Conservation (phyloP, 495 filamentous ascomycete genomes). For the Penicillium cosmopolitanum region DNA sequence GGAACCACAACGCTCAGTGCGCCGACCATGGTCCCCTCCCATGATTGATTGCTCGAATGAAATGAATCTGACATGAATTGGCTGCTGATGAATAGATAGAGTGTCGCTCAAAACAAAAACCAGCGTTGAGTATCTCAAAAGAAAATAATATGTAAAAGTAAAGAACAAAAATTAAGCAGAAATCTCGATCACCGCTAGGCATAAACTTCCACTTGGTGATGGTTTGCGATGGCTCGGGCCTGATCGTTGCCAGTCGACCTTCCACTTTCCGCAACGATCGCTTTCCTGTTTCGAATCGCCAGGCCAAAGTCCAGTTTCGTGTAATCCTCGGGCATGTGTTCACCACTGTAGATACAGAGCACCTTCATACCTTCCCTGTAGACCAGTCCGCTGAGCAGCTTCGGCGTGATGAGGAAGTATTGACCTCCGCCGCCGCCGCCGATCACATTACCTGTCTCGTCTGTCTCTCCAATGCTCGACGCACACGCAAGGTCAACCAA, state of each 20-base stretch:
- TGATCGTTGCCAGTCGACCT: slow-evolving; percentile 19
- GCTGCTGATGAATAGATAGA: not conserved
- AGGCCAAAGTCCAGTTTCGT: slow-evolving; percentile 34
- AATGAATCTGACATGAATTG: not conserved
- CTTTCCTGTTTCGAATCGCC: slow-evolving; percentile 38
- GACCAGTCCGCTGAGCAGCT: slow-evolving; percentile 79
- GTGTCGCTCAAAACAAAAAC: slow-evolving; percentile 17
- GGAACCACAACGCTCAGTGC: not conserved
- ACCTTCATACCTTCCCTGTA: slow-evolving; percentile 92
- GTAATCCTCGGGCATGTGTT: slow-evolving; percentile 74
- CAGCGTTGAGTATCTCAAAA: slow-evolving; percentile 2
- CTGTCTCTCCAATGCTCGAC: slow-evolving; percentile 19
- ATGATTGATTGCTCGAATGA: not conserved
- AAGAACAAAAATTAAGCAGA: slow-evolving; percentile 2
- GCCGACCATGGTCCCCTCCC: not conserved
- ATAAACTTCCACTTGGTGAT: slow-evolving; percentile 26
- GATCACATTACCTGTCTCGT: slow-evolving; percentile 27
- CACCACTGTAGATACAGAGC: slow-evolving; percentile 90
- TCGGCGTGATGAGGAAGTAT: slow-evolving; percentile 99
- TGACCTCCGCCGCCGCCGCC: slow-evolving; percentile 48
- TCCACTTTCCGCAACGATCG: slow-evolving; percentile 18
- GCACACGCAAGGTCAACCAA: slow-evolving; percentile 92
- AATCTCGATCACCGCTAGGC: slow-evolving; percentile 22
- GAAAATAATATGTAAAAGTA: slow-evolving; percentile 6
- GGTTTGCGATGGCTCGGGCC: slow-evolving; percentile 23